Conservation (phyloP, 1,284 basidiomycete genomes). For the Wallemia mellicola region DNA sequence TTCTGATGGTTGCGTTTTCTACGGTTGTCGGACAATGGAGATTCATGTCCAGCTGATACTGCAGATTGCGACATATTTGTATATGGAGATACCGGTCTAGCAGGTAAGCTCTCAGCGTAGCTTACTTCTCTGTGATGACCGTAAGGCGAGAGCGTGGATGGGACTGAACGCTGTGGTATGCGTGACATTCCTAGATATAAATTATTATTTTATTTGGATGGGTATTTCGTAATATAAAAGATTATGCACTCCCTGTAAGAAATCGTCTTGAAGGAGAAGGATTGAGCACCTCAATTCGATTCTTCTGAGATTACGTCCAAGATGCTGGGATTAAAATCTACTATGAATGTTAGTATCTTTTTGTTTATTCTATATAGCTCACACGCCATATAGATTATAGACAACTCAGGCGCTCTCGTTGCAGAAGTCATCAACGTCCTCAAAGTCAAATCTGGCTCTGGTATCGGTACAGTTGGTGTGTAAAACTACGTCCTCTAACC, state of each 20-base stretch:
- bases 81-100: not conserved
- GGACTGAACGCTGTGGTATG: not conserved
- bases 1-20: not conserved
- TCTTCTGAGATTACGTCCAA: not conserved
- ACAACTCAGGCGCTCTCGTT: slow-evolving; percentile 89
- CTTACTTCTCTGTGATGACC: not conserved
- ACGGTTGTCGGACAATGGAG: not conserved
- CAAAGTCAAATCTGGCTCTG: slow-evolving; percentile 59
- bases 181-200: not conserved
- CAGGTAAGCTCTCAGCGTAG: not conserved
- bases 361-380: not conserved
- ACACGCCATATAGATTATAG: slow-evolving; percentile 39
- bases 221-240: too few species aligned
- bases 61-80: not conserved
- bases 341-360: slow-evolving; percentile 30
- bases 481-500: slow-evolving; percentile 1
- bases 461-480: slow-evolving; percentile 31
- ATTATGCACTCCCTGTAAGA: too few species aligned
- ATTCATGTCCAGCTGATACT: not conserved
- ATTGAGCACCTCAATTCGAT: too few species aligned
- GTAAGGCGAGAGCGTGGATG: not conserved
- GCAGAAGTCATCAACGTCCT: slow-evolving; percentile 93
- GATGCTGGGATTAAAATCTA: slow-evolving; percentile 83
- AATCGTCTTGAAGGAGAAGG: too few species aligned
- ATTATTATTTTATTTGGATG: not conserved